Evolutionary conservation across 352 stramenopile genomes (phyloP).

Genomic region (Pythium volutum): DNA sequence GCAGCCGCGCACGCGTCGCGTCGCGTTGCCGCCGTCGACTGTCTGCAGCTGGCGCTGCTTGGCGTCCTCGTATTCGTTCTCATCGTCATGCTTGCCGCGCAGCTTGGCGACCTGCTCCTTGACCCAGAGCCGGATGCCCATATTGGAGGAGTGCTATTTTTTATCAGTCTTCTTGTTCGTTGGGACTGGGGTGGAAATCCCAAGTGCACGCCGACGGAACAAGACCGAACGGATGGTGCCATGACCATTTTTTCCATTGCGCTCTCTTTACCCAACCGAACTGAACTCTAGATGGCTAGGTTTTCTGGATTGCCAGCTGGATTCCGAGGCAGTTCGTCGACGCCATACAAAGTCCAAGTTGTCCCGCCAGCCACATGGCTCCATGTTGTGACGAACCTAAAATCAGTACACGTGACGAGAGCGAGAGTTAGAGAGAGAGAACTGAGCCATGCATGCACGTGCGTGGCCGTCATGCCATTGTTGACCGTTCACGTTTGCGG

Average conservation of each 20-base stretch:
- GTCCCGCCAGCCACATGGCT: not conserved
- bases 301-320: conserved; percentile 21
- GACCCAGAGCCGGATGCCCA: conserved; percentile 27
- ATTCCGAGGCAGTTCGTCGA: not conserved
- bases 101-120: conserved; percentile 29
- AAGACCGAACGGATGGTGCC: conserved; percentile 15
- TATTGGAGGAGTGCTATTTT: conserved; percentile 2
- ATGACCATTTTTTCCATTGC: not conserved
- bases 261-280: conserved; percentile 19
- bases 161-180: not conserved
- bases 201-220: conserved; percentile 28
- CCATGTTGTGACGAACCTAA: not conserved
- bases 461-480: no score
- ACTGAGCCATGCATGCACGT: no score
- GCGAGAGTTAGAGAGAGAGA: no score
- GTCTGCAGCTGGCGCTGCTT: conserved; percentile 16
- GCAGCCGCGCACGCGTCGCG: conserved; percentile 12
- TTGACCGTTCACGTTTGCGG: no score
- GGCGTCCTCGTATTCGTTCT: conserved; percentile 7
- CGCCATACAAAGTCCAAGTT: conserved; percentile 7
- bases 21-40: conserved; percentile 10
- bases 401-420: conserved; percentile 1
- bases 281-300: conserved; percentile 18
- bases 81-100: conserved; percentile 18
- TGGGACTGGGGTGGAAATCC: conserved; percentile 21